Evolutionary conservation across 2,329 filamentous ascomycete species (phyloP), one percentile per base, ranked within the genome.

Genomic region (Phaeosphaeria sp.): DNA sequence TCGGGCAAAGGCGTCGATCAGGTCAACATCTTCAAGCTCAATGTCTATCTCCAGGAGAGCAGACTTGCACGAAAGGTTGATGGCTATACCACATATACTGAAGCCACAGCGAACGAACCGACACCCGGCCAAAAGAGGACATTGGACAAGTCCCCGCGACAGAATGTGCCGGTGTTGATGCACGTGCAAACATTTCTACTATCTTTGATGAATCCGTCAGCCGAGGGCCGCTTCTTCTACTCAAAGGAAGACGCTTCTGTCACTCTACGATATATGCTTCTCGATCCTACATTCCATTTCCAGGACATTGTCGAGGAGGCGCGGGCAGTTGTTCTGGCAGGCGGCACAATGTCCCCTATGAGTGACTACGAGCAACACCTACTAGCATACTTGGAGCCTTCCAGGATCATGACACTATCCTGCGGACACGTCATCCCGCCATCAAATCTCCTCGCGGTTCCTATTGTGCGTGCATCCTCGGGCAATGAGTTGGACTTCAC

Each of bases 341-440:
- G 95, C 56, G 95, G 95, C 21, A 99, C 95, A 23, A 98, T 99
- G 95, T 96, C 95, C 2, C 95, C 95, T 0, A 96, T 98, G 81
- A 86, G 89, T 22, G 95, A 98, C 78, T 99, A 97, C 77, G 88
- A 85, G 36, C 85, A 90, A 3, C 91, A 97, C 68, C 83, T 99
- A 0, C 95, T 99, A 61, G 91, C 94, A 0, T 89, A 91, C 49
- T 76, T 97, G 0, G 73, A 85, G 0, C 66, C 83, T 0, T 77
- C 81, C 0, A 87, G 87, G 55, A 85, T 98, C 46, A 89, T 85
- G 10, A 97, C 91, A 0, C 85, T 97, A 27, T 97, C 93, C 65
- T 99, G 94, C 73, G 93, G 92, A 0, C 95, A 99, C 77, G 93
- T 99, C 46, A 96, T 99, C 53, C 94, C 95, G 0, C 78, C 86